These are phyloP conservation scores for Candida sp. DNA, from an alignment of 1,139 yeast genomes.

Conservation along the genomic window DNA sequence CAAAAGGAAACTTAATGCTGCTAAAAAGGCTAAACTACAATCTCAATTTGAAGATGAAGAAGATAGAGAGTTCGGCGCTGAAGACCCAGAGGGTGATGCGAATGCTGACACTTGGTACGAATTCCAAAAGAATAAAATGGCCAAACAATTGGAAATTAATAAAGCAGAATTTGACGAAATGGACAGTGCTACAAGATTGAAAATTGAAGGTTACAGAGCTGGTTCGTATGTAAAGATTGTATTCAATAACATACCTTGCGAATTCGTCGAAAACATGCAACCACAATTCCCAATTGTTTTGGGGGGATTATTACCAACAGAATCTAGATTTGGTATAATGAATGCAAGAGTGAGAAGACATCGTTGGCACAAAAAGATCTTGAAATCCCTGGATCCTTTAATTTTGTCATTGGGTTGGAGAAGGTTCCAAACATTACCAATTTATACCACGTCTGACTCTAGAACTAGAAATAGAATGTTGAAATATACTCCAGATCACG, in stretches of 20 bases:
- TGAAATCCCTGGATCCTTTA: conserved; percentile 94
- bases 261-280: conserved; percentile 81
- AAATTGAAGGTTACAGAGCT: conserved; percentile 88
- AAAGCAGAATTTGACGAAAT: conserved; percentile 71
- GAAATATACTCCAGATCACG: conserved; percentile 98
- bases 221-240: conserved; percentile 94
- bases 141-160: conserved; percentile 93
- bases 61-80: conserved; percentile 71
- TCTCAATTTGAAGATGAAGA: conserved; percentile 92
- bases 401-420: conserved; percentile 97
- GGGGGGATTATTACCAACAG: conserved; percentile 90
- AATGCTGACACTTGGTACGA: conserved; percentile 97
- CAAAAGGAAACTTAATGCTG: conserved; percentile 78
- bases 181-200: conserved; percentile 72
- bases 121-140: conserved; percentile 93
- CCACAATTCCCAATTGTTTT: conserved; percentile 82
- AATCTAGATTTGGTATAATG: conserved; percentile 88
- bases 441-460: conserved; percentile 95
- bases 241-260: conserved; percentile 83
- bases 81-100: conserved; percentile 69
- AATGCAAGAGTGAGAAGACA: conserved; percentile 96
- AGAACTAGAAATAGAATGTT: conserved; percentile 97
- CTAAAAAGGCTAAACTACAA: conserved; percentile 83
- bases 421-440: conserved; percentile 94
- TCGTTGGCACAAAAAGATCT: conserved; percentile 97